Conservation (phyloP, 2,329 filamentous ascomycete species). For the Ilyonectria sp. region DNA sequence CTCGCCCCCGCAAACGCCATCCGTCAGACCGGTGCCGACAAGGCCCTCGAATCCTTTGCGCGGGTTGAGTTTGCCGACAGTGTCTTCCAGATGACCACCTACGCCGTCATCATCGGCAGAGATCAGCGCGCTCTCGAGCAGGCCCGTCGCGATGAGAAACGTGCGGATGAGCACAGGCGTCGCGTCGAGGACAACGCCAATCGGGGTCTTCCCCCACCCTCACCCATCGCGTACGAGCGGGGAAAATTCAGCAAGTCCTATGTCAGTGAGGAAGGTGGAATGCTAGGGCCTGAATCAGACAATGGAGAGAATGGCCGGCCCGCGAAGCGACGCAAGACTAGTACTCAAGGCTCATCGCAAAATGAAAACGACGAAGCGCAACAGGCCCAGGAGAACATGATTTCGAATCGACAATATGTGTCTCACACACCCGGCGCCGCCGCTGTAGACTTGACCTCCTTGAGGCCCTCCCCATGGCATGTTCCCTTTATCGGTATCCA, state of each 20-base stretch:
- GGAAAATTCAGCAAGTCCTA: slow-evolving; percentile 75
- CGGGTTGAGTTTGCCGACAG: slow-evolving; percentile 81
- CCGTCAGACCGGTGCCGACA: slow-evolving; percentile 54
- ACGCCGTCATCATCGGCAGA: slow-evolving; percentile 79
- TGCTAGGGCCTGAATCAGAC: slow-evolving; percentile 75
- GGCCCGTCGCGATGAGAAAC: slow-evolving; percentile 67
- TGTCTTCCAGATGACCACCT: slow-evolving; percentile 84
- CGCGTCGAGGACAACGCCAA: slow-evolving; percentile 63
- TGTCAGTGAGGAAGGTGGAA: slow-evolving; percentile 79
- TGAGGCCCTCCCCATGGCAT: slow-evolving; percentile 73
- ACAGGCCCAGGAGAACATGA: slow-evolving; percentile 60
- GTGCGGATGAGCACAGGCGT: slow-evolving; percentile 61
- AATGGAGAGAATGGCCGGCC: slow-evolving; percentile 65
- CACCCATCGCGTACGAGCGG: slow-evolving; percentile 65
- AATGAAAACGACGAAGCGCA: slow-evolving; percentile 59
- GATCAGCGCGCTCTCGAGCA: slow-evolving; percentile 74
- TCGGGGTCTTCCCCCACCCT: slow-evolving; percentile 65
- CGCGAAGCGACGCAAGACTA: slow-evolving; percentile 63
- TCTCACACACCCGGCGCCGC: slow-evolving; percentile 72
- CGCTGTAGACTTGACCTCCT: slow-evolving; percentile 71
- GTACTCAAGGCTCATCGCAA: slow-evolving; percentile 59
- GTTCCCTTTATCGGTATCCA: slow-evolving; percentile 81
- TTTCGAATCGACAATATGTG: slow-evolving; percentile 73
- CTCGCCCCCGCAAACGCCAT: slow-evolving; percentile 51
- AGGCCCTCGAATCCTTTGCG: slow-evolving; percentile 70